Evolutionary conservation across 2,329 filamentous ascomycete species (phyloP).

Genomic region (Chrysoporthe austroafricana): DNA sequence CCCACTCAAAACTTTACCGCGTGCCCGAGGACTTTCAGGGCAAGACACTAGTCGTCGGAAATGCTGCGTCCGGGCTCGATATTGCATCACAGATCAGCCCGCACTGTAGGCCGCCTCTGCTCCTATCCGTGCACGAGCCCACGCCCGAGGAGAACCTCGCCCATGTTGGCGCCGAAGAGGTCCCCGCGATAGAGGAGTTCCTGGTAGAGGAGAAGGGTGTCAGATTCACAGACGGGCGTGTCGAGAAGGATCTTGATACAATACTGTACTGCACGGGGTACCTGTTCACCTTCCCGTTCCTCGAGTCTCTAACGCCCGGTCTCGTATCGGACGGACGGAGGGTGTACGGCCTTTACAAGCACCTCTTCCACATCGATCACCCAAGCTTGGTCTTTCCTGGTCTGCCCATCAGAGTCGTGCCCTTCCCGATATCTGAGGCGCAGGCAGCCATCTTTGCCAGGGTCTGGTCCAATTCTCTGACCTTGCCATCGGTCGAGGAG

Average conservation of each 20-base stretch:
- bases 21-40: conserved; percentile 62
- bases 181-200: conserved; percentile 63
- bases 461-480: conserved; percentile 73
- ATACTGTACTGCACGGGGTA: conserved; percentile 91
- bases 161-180: conserved; percentile 53
- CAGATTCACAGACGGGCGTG: conserved; percentile 64
- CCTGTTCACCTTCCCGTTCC: conserved; percentile 81
- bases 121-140: conserved; percentile 65
- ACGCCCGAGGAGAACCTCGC: conserved; percentile 49
- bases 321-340: conserved; percentile 71
- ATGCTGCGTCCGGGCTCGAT: conserved; percentile 82
- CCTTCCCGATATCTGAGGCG: conserved; percentile 78
- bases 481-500: conserved; percentile 62
- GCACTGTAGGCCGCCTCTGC: conserved; percentile 61
- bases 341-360: conserved; percentile 74
- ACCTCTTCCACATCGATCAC: conserved; percentile 75
- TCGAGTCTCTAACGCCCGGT: conserved; percentile 49
- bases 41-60: conserved; percentile 82
- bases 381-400: conserved; percentile 80
- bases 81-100: conserved; percentile 76
- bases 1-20: conserved; percentile 82
- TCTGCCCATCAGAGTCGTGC: conserved; percentile 82
- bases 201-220: conserved; percentile 59
- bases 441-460: conserved; percentile 79
- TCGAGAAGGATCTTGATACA: conserved; percentile 71